Evolutionary conservation across 768 basidiomycete genomes (phyloP), one percentile per base, ranked within the genome.

Genomic region (Termitomyces sp.): DNA sequence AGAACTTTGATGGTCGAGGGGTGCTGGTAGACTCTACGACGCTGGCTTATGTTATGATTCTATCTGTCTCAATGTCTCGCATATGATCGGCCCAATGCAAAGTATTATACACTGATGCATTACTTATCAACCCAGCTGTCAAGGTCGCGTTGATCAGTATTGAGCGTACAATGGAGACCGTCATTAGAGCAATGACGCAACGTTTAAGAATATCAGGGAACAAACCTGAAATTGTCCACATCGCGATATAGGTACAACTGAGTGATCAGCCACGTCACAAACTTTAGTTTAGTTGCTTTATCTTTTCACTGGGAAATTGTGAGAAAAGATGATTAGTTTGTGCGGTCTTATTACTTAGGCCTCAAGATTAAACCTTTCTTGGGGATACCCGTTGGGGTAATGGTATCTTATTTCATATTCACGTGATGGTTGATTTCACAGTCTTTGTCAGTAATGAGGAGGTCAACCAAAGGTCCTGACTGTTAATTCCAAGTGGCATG

Each of bases 21-120:
- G 41, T 21, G 19, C 41, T 40, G 6, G 44, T 28, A 40, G 49
- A 40, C 7, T 40, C 5, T n/a, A 40, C 49, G 7, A 40, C n/a
- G 10, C 5, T 38, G 10, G 49, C 49, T 49, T 49, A 49, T 50
- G 49, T 50, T 37, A 50, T 37, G n/a, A 38, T 40, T 28, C 22
- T 48, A 37, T 48, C n/a, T n/a, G n/a, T 35, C 21, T 48, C 24
- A 40, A 40, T 50, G 49, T 50, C 49, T 50, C 49, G 12, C 49
- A 37, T 50, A 24, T 50, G 49, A 50, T 50, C 49, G 49, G 49
- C 9, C 32, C 21, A 47, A 22, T 22, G 22, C 34, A 34, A 8
- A 45, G n/a, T 32, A n/a, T 17, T 9, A n/a, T 19, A 40, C n/a
- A 40, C 9, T 19, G 2, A 8, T 21, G 21, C n/a, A 35, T 15